phyloP scores from a whole-genome alignment of 1,139 yeast species.

The Nadsonia commutata region DNA sequence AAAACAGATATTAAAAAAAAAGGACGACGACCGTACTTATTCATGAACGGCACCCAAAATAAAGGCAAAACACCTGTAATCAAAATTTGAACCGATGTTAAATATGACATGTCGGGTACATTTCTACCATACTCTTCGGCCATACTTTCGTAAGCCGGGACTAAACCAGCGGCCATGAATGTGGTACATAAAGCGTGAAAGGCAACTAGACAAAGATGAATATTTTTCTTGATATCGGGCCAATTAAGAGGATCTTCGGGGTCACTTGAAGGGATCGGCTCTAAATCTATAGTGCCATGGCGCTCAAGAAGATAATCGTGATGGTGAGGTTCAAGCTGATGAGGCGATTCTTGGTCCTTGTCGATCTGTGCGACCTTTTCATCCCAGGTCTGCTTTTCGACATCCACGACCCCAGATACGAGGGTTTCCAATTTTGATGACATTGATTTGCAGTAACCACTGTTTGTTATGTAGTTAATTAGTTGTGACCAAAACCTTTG shows the following conservation, averaged over 20 bases:
- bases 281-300: conserved; percentile 13
- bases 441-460: too few relatives aligned
- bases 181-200: conserved; percentile 11
- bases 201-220: conserved; percentile 8
- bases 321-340: neutral
- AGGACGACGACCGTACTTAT: conserved; percentile 11
- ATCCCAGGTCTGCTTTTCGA: neutral
- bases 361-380: neutral
- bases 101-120: conserved; percentile 9
- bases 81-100: conserved; percentile 11
- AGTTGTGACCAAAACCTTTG: too few relatives aligned
- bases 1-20: conserved; percentile 8
- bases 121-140: conserved; percentile 10
- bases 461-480: too few relatives aligned
- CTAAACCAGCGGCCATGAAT: conserved; percentile 12
- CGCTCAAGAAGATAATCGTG: conserved; percentile 8
- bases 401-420: neutral
- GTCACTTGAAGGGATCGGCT: conserved; percentile 11
- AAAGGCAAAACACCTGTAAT: conserved; percentile 11
- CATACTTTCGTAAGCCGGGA: conserved; percentile 11
- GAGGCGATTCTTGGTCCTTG: neutral
- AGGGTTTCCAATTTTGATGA: too few relatives aligned
- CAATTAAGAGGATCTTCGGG: conserved; percentile 12
- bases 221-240: conserved; percentile 9
- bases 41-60: conserved; percentile 11